Percentiles rank a stretch among this genome's conserved stretches.
phyloP scores from a whole-genome alignment of 139 green algal genomes.

The Chlamydomonas sp. region DNA sequence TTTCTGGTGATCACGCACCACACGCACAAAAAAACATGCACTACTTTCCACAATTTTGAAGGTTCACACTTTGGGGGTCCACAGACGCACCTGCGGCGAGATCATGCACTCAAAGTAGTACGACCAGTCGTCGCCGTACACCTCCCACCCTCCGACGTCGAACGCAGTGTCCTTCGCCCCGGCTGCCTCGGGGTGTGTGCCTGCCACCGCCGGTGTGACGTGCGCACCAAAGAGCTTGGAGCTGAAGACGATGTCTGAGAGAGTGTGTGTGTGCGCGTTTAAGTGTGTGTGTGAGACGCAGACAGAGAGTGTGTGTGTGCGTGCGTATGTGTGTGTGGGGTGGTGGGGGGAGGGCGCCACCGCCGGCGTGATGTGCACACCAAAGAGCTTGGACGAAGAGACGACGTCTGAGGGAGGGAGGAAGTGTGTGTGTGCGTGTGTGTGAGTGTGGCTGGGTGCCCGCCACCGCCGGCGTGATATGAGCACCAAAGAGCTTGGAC shows the following conservation, averaged over 20 bases:
- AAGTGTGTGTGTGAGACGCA: too few relatives aligned
- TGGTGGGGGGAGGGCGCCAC: too few relatives aligned
- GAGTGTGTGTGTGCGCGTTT: too few relatives aligned
- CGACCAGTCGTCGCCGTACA: slow-evolving; percentile 72
- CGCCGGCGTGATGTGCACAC: slow-evolving; percentile 70
- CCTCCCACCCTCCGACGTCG: slow-evolving; percentile 69
- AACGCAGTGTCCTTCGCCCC: slow-evolving; percentile 24
- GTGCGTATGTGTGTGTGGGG: too few relatives aligned
- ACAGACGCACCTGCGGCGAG: neutral
- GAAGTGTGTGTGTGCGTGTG: too few relatives aligned
- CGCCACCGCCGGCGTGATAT: too few relatives aligned
- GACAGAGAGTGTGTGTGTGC: too few relatives aligned
- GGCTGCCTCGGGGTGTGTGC: neutral
- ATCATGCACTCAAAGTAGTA: slow-evolving; percentile 47
- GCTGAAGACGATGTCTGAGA: slow-evolving; percentile 70
- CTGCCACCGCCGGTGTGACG: slow-evolving; percentile 38
- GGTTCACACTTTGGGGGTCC: neutral
- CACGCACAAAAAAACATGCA: too few relatives aligned
- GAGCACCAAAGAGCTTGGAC: slow-evolving; percentile 63
- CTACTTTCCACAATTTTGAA: neutral
- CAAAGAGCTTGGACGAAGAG: slow-evolving; percentile 62
- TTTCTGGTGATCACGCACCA: too few relatives aligned
- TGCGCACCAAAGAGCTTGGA: slow-evolving; percentile 85
- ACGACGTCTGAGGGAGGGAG: too few relatives aligned
- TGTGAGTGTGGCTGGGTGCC: too few relatives aligned